phyloP scores from a whole-genome alignment of 192 early-diverging fungal genomes.

The Geranomyces michiganensis region DNA sequence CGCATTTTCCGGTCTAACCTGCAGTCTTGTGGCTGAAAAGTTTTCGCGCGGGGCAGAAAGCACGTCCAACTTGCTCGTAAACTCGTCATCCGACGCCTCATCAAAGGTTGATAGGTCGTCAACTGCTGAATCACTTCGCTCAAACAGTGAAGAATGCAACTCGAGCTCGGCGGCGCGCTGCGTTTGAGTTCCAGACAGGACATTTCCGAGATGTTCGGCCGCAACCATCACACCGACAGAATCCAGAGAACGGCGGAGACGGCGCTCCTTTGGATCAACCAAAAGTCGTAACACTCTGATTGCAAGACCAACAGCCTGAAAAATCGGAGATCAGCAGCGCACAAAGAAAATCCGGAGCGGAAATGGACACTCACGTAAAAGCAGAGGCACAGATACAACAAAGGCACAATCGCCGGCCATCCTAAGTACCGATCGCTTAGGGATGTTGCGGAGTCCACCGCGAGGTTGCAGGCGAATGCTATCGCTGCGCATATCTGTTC shows the following conservation, averaged over 20 bases:
- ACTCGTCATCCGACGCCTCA: not conserved
- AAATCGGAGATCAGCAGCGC: not conserved
- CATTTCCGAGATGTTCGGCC: not conserved
- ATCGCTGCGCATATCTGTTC: not conserved
- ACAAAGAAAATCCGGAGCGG: not conserved
- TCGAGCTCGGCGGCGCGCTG: too few species aligned
- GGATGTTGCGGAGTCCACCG: not conserved
- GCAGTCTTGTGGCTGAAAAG: not conserved
- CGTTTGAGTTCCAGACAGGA: not conserved
- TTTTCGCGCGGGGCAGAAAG: not conserved
- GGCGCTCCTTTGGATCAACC: slow-evolving; percentile 3
- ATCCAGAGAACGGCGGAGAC: not conserved
- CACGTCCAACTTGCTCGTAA: not conserved
- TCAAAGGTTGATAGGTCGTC: not conserved
- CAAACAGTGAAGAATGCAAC: not conserved
- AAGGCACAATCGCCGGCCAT: not conserved
- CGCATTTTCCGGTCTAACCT: too few species aligned
- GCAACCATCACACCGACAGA: slow-evolving; percentile 4
- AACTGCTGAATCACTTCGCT: slow-evolving; percentile 3
- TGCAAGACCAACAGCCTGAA: not conserved
- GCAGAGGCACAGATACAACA: not conserved
- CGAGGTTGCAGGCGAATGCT: not conserved
- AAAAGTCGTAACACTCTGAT: not conserved
- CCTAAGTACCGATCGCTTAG: not conserved
- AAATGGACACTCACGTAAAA: not conserved